Evolutionary conservation across 352 stramenopile species (phyloP), one percentile per base, ranked within the genome.

Genomic region (Globisporangium recalcitrans): DNA sequence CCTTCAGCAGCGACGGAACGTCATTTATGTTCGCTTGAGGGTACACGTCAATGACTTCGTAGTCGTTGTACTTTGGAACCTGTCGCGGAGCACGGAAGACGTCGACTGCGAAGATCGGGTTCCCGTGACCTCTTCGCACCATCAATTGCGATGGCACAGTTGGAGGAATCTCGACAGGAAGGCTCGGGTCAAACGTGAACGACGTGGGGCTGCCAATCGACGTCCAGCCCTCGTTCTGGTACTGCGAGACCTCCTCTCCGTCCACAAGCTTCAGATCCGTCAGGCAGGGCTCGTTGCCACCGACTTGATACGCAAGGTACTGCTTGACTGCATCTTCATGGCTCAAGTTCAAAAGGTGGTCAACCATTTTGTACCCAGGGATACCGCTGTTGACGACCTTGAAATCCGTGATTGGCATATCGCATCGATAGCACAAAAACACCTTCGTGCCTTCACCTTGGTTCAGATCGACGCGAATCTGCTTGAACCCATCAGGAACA

Each of bases 1-100:
- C 87, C 57, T 74, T 73, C 22, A 95, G 29, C 49, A 19, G 68
- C 29, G 29, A 63, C 40, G 11, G 44, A 10, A 66, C 70, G 27
- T 64, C 48, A 27, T 51, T 26, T 47, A 51, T 7, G 51, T 27
- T 36, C 19, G 19, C 44, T 29, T 57, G 56, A 31, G 65, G 64
- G 51, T 86, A 81, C 19, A 96, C 51, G 21, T 92, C 74, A 31
- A 95, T 94, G 11, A 93, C 80, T 63, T 96, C 87, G 64, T 96
- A 96, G 54, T 96, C 85, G 36, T 91, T 91, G 65, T 94, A 96
- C 44, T 90, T 89, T 8, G 87, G 87, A 21, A 96, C 84, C 75
- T 90, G 78, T 11, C 84, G 77, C 26, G 87, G 87, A 6, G 85
- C 82, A 36, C 87, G 82, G 57, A 94, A 96, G 7, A 96, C 87